Evolutionary conservation across 257 asterid species (phyloP), one percentile per base, ranked within the genome.

Genomic region (Gentiana dahurica): DNA sequence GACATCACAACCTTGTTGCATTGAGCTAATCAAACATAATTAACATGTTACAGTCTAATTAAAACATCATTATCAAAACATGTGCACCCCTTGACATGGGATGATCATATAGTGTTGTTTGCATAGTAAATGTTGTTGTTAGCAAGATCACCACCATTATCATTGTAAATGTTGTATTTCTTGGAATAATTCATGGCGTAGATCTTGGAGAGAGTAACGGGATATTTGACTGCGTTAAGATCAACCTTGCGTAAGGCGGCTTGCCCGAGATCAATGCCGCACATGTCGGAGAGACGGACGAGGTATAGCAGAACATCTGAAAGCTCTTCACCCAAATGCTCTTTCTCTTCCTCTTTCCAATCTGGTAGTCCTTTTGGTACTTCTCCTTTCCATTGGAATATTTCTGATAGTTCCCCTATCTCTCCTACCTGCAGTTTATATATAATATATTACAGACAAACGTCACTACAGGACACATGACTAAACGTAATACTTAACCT

Each of bases 351-450:
- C 5, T 73, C 75, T 34, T 69, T 63, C 79, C 79, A 73, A 35
- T 66, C 73, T 2, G 79, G 75, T 0, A 73, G 65, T 1, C 79
- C 79, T 48, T 73, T 73, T 59, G 73, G 73, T 0, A 73, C 79
- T 63, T 73, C 79, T 47, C 79, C 79, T 62, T 69, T 73, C 79
- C 79, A 73, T 3, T 73, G 79, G 34, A 73, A 73, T 53, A 73
- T 73, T 60, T 73, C 79, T 1, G 79, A 73, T 5, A 73, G 64
- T 53, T 73, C 79, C 33, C 79, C 79, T 34, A 73, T 65, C 62
- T 73, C 79, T 13, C 79, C 75, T 5, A 73, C 79, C 79, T 73
- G 60, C 43, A 13, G 54, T 9, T 50, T 11, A 32, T 9, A 33
- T 58, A 5, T 6, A 58, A 47, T 53, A 35, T 36, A 12, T 12